Conservation (phyloP, 805 yeast genomes). For the Metschnikowia chrysomelidarum region DNA sequence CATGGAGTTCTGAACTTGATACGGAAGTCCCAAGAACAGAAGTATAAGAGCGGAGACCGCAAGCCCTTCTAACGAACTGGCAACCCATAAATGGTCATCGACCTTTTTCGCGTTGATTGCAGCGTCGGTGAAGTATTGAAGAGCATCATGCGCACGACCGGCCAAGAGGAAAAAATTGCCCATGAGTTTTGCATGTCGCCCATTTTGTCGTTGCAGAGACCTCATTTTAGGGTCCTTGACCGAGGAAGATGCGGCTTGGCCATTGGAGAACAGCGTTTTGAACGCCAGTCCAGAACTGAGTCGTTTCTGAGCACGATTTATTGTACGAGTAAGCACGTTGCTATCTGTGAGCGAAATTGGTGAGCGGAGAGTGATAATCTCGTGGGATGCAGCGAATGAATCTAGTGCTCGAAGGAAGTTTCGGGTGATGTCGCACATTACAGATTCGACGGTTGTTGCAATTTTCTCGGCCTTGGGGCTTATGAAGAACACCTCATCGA, state of each 20-base stretch:
- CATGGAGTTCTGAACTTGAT: conserved; percentile 44
- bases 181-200: conserved; percentile 71
- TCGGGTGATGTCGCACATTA: conserved; percentile 69
- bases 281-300: conserved; percentile 41
- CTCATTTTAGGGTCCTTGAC: conserved; percentile 31
- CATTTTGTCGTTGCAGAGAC: conserved; percentile 49
- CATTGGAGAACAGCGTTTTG: conserved; percentile 28
- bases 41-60: conserved; percentile 64
- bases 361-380: conserved; percentile 77
- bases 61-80: conserved; percentile 79
- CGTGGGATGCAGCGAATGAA: conserved; percentile 67
- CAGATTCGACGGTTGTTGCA: conserved; percentile 50
- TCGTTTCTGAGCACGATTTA: conserved; percentile 42
- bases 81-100: conserved; percentile 85
- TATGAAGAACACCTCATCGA: conserved; percentile 21
- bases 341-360: conserved; percentile 66
- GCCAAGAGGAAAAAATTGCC: conserved; percentile 79
- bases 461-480: conserved; percentile 25
- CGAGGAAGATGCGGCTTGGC: conserved; percentile 10
- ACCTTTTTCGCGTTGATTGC: conserved; percentile 53
- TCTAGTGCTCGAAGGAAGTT: conserved; percentile 64
- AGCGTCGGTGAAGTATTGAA: conserved; percentile 74
- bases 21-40: conserved; percentile 52
- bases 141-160: conserved; percentile 72
- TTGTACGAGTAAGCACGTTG: conserved; percentile 41